Base-by-base conservation (phyloP, 176 grass and related monocot species). In the Chloris gayana region DNA sequence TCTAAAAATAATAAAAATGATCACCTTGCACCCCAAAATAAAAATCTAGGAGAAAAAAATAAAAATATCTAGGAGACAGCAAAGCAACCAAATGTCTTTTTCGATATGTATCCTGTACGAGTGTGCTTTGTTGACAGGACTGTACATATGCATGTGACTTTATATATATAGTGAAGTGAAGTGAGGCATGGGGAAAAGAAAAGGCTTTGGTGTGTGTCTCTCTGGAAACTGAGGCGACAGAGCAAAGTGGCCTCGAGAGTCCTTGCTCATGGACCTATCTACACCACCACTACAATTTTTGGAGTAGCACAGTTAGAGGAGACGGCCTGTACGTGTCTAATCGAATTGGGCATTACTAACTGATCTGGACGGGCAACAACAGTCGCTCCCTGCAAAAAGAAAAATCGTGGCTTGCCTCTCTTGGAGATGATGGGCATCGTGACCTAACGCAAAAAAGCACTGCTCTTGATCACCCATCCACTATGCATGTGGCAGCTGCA, bases 171-270 rank as follows among this genome's bases (percentile, higher is more conserved):
- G 50, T 54, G 18, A 19, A 54, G 53, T 34, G 32, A 9, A 37
- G 35, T 24, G 56, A 39, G 11, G 57, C 54, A 42, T 61, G 54
- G n/a, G 73, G 37, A 42, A 61, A 19, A 51, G 4, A 44, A 44
- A 49, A 49, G 46, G 14, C 12, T 44, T 37, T 37, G 35, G 35
- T 37, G 11, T 44, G 41, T 44, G 41, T 44, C 41, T 44, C 41
- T 8, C 13, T 57, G 63, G 65, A 69, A 83, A 67, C 19, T 34
- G 27, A 56, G 46, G 15, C 56, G 71, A 32, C 46, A 76, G n/a
- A 38, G 26, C 39, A 44, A 68, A 64, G 62, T 83, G 72, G 72
- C 49, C 41, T 44, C 41, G 1, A 44, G 9, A 44, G 41, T 44
- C 41, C 9, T 44, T 44, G 41, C 41, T 44, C 41, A 12, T 44